Conservation (phyloP, 352 stramenopile genomes). For the Phytophthora meadii region DNA sequence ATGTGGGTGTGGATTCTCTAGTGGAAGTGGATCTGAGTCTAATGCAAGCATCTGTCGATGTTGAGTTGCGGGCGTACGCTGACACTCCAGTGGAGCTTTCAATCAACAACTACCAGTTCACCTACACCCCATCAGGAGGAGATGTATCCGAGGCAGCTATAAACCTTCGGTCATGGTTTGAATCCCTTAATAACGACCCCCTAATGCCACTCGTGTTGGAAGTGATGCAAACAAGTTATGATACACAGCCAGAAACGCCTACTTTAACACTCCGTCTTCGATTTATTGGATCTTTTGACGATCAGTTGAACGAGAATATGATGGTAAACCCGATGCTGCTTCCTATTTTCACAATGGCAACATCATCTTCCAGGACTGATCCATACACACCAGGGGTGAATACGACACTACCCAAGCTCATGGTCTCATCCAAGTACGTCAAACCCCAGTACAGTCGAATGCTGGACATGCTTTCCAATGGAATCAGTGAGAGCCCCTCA, state of each 20-base stretch:
- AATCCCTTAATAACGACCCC: background rate
- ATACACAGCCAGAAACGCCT: background rate
- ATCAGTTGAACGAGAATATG: slow-evolving; percentile 8
- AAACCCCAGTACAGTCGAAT: slow-evolving; percentile 17
- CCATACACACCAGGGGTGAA: background rate
- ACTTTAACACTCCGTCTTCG: slow-evolving; percentile 1
- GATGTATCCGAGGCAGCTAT: background rate
- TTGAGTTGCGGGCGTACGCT: slow-evolving; percentile 4
- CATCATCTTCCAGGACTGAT: background rate
- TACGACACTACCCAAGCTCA: slow-evolving; percentile 1
- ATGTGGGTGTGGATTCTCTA: too few relatives aligned
- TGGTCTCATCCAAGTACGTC: background rate
- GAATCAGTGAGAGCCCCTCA: background rate
- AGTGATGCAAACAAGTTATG: background rate
- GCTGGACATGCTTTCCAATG: slow-evolving; percentile 9
- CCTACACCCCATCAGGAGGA: background rate
- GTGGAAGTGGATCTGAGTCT: background rate
- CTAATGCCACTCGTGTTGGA: slow-evolving; percentile 3
- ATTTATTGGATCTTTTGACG: slow-evolving; percentile 5
- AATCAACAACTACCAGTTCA: background rate
- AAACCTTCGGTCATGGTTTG: slow-evolving; percentile 1
- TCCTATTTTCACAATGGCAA: background rate
- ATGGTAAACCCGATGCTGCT: slow-evolving; percentile 15
- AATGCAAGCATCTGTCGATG: background rate
- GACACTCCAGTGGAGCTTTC: slow-evolving; percentile 8